Percentiles rank a stretch among this genome's conserved stretches.
Evolutionary conservation across 495 filamentous ascomycete genomes (phyloP).

Genomic region (Penicillium soppii): DNA sequence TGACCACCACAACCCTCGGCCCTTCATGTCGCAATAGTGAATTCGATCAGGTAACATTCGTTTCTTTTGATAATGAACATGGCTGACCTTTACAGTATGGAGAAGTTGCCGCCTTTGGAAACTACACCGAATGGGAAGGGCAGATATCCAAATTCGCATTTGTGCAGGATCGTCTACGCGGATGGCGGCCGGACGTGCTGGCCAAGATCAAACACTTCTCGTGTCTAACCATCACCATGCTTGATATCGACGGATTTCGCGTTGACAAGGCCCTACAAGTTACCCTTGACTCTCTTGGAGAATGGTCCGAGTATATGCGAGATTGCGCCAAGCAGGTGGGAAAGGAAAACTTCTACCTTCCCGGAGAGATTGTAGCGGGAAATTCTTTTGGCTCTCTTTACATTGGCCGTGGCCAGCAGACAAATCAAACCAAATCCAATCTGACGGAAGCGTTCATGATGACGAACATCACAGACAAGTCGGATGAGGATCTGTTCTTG

Average conservation of each 20-base stretch:
- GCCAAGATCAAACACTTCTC: slow-evolving; percentile 36
- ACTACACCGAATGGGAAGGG: slow-evolving; percentile 38
- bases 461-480: slow-evolving; percentile 17
- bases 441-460: slow-evolving; percentile 23
- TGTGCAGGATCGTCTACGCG: slow-evolving; percentile 41
- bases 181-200: slow-evolving; percentile 36
- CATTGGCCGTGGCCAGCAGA: slow-evolving; percentile 36
- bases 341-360: slow-evolving; percentile 49
- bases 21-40: slow-evolving; percentile 14
- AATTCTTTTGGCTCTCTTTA: slow-evolving; percentile 37
- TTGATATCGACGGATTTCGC: slow-evolving; percentile 50
- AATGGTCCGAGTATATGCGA: slow-evolving; percentile 41
- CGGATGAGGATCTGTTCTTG: slow-evolving; percentile 24
- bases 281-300: slow-evolving; percentile 45
- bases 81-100: slow-evolving; percentile 18
- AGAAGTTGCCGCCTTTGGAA: slow-evolving; percentile 41
- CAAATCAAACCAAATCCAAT: slow-evolving; percentile 23
- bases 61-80: slow-evolving; percentile 2
- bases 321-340: slow-evolving; percentile 39
- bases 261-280: slow-evolving; percentile 50
- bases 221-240: slow-evolving; percentile 42
- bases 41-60: slow-evolving; percentile 25
- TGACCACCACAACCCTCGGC: slow-evolving; percentile 7
- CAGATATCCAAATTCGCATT: slow-evolving; percentile 39
- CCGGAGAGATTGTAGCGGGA: slow-evolving; percentile 45